phyloP scores from a whole-genome alignment of 2,329 filamentous ascomycete genomes.

The Colletotrichum brevisporum region DNA sequence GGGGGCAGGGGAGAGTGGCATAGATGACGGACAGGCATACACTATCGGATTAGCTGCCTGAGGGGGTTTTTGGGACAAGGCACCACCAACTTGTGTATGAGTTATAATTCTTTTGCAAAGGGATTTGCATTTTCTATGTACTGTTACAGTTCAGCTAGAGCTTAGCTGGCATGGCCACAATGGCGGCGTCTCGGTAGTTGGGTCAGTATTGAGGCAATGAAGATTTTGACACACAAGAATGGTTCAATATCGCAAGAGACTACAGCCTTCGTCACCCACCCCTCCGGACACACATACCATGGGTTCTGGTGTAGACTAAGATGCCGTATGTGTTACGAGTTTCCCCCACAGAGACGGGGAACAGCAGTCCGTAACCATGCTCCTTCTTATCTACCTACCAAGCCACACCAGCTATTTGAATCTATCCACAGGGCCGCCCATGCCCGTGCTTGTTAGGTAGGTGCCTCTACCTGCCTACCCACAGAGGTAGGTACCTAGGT shows the following conservation, averaged over 20 bases:
- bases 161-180: conserved; percentile 27
- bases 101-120: conserved; percentile 41
- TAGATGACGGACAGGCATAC: conserved; percentile 31
- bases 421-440: no score
- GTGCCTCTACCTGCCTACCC: no score
- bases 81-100: conserved; percentile 38
- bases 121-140: conserved; percentile 42
- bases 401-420: no score
- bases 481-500: no score
- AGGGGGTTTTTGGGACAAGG: conserved; percentile 26
- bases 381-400: no score
- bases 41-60: conserved; percentile 24
- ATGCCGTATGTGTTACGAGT: no score
- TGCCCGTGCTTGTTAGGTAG: no score
- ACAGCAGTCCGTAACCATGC: no score
- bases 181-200: conserved; percentile 34
- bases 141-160: conserved; percentile 38
- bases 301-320: no score
- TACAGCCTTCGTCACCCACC: neutral
- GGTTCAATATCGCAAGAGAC: conserved; percentile 15
- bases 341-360: no score
- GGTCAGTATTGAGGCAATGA: conserved; percentile 32
- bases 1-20: conserved; percentile 25
- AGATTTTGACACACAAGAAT: no score
- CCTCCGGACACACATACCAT: neutral